Evolutionary conservation across 495 filamentous ascomycete species (phyloP), one percentile per base, ranked within the genome.

Genomic region (Penicillium arizonense): DNA sequence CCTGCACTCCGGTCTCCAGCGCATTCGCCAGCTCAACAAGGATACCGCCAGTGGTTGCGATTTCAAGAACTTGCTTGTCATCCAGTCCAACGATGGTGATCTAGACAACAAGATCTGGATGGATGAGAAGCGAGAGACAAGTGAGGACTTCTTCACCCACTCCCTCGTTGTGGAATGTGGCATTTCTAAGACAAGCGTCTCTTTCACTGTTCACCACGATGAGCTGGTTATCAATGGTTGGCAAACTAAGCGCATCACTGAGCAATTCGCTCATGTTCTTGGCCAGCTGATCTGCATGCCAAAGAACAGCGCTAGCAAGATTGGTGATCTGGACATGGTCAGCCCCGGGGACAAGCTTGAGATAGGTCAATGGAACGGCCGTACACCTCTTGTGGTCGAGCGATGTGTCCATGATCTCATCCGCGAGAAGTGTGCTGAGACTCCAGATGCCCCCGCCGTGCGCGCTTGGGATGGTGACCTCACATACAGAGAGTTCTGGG

Each of bases 31-130:
- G 13, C 54, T 80, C 12, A 70, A 63, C 51, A 50, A 44, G 4
- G 70, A 77, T 50, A 58, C 69, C 0, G 56, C 68, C 6, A 39
- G 56, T 50, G 86, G 82, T 9, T 89, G 85, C 57, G 81, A 85
- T 30, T 82, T 89, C 64, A 77, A 82, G 46, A 87, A 80, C 57
- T 57, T 87, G 7, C 70, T 87, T 4, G 78, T 81, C 1, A 79
- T 88, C 47, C 68, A 86, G 45, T 65, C 77, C 0, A 69, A 59
- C 0, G 67, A 70, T 6, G 58, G 56, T 4, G 44, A 57, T 3
- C 50, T 70, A 12, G 52, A 71, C 41, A 59, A 55, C 12, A 63
- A 72, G 0, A 62, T 78, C 3, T 77, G 72, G 55, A 59, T 71
- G 54, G 24, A 76, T 61, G 46, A 82, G 66, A 73, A 80, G 3